A percentile compares a stretch with the other conserved stretches of the same genome.
These are phyloP conservation scores for Myxozyma vanderwaltii DNA, from an alignment of 805 yeast genomes.

Conservation along the genomic window DNA sequence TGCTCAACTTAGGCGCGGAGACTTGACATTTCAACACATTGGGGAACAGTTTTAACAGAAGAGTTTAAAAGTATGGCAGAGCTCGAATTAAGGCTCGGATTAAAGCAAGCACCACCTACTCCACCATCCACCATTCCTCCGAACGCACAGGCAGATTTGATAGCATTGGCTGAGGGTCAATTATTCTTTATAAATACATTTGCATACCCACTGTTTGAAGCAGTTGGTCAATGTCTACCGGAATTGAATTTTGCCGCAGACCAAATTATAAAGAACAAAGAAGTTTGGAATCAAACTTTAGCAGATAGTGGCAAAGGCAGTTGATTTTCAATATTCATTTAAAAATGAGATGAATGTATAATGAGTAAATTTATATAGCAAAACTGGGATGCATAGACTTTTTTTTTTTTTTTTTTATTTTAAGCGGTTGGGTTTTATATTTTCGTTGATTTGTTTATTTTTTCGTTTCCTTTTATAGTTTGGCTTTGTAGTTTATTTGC, in stretches of 20 bases:
- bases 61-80: constrained; percentile 71
- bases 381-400: too few relatives aligned
- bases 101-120: constrained; percentile 16
- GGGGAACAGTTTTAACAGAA: constrained; percentile 80
- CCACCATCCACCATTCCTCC: background rate
- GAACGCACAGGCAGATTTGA: background rate
- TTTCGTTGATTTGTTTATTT: background rate
- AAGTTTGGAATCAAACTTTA: constrained; percentile 18
- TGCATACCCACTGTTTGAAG: constrained; percentile 74
- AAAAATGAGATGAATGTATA: background rate
- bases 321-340: background rate
- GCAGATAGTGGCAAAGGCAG: background rate
- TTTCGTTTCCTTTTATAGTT: background rate
- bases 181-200: constrained; percentile 79
- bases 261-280: constrained; percentile 13
- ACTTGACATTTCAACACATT: constrained; percentile 69
- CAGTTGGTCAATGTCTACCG: constrained; percentile 63
- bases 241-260: constrained; percentile 44
- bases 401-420: too few relatives aligned
- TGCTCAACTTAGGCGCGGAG: constrained; percentile 57
- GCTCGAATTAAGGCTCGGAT: constrained; percentile 50
- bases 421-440: background rate
- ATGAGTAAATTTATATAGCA: too few relatives aligned
- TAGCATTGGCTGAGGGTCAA: constrained; percentile 65
- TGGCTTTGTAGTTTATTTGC: background rate